phyloP scores from a whole-genome alignment of 495 filamentous ascomycete species.

The Astrothelium subdiscretum region DNA sequence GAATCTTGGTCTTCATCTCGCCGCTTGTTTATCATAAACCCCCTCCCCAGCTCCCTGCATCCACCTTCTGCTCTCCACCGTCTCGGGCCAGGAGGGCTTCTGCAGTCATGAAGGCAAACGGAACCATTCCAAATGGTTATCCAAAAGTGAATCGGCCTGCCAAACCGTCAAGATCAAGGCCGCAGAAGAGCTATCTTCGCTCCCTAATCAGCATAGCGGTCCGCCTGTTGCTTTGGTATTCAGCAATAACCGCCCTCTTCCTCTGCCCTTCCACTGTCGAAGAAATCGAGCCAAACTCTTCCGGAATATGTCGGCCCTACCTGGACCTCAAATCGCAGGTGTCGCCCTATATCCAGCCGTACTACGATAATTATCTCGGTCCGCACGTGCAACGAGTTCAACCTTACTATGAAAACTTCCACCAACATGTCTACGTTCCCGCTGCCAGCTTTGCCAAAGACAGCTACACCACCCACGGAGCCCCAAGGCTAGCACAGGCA shows the following conservation, averaged over 20 bases:
- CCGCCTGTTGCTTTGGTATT: constrained; percentile 72
- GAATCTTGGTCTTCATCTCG: neutral
- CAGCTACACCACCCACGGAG: constrained; percentile 61
- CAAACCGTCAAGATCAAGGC: neutral
- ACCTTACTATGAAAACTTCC: constrained; percentile 60
- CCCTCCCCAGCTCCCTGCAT: neutral
- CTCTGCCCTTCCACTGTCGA: constrained; percentile 64
- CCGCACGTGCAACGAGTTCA: constrained; percentile 67
- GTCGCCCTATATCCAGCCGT: constrained; percentile 68
- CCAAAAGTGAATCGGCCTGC: neutral
- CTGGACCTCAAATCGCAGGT: constrained; percentile 56
- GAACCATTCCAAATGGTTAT: neutral
- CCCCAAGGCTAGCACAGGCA: constrained; percentile 57
- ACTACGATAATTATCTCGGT: constrained; percentile 73
- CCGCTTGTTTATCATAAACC: neutral
- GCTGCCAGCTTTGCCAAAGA: constrained; percentile 48
- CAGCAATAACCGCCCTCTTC: constrained; percentile 64
- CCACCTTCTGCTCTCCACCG: neutral
- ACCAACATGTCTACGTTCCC: constrained; percentile 56
- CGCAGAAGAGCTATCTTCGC: neutral
- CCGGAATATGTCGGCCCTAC: constrained; percentile 75
- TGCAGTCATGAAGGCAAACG: neutral
- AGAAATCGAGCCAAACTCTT: constrained; percentile 56
- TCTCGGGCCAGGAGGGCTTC: neutral
- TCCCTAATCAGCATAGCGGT: neutral